A percentile compares a stretch with the other conserved stretches of the same genome.
phyloP scores from a whole-genome alignment of 1,139 yeast genomes.

The Candida pseudoviswanathii region DNA sequence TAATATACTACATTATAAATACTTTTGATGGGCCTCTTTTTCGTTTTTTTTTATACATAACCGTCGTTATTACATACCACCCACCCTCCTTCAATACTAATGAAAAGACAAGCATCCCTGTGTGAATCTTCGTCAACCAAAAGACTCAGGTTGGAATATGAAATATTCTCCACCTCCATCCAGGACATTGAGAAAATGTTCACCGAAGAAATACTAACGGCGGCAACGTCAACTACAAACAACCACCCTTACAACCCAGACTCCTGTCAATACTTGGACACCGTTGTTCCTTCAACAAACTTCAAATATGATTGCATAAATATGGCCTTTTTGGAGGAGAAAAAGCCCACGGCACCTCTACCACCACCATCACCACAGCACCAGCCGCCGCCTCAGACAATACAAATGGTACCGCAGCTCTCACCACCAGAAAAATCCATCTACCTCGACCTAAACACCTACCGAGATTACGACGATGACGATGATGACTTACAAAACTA shows the following conservation, averaged over 20 bases:
- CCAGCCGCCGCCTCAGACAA: neutral
- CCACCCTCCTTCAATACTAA: neutral
- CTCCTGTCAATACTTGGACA: slow-evolving; percentile 11
- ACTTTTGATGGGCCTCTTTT: too few species aligned
- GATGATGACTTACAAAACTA: slow-evolving; percentile 7
- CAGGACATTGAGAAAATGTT: slow-evolving; percentile 33
- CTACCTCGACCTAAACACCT: slow-evolving; percentile 4
- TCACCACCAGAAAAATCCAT: slow-evolving; percentile 1
- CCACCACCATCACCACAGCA: neutral
- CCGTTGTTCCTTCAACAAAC: slow-evolving; percentile 7
- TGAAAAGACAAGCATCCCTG: slow-evolving; percentile 11
- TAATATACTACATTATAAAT: too few species aligned
- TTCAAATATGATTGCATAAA: slow-evolving; percentile 31
- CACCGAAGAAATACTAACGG: slow-evolving; percentile 10
- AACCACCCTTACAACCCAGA: neutral
- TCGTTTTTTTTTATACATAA: too few species aligned
- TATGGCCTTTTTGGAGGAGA: slow-evolving; percentile 21
- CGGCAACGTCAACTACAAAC: slow-evolving; percentile 2
- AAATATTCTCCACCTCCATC: slow-evolving; percentile 32
- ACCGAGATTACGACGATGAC: slow-evolving; percentile 4
- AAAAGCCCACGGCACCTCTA: slow-evolving; percentile 7
- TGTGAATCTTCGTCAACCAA: slow-evolving; percentile 20
- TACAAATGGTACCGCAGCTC: neutral
- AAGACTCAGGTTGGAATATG: slow-evolving; percentile 27
- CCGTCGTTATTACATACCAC: neutral